Evolutionary conservation across 768 basidiomycete genomes (phyloP).

Genomic region (Mycena leptocephala): DNA sequence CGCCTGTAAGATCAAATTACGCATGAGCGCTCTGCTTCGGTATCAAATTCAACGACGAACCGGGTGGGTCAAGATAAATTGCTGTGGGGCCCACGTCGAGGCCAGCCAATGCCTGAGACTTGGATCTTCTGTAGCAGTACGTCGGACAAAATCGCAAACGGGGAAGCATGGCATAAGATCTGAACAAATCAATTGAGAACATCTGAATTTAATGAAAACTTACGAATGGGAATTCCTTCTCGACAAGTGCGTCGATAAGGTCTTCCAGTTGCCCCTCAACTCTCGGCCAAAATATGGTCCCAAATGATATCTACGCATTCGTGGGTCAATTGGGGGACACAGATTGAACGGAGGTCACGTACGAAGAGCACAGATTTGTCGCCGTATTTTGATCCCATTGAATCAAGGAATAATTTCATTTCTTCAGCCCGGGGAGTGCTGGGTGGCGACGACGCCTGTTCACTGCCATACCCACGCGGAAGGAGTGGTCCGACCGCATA

Average conservation of each 20-base stretch:
- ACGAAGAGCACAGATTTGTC: background rate
- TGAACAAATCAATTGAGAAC: background rate
- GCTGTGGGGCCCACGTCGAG: background rate
- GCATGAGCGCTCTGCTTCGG: too few species aligned
- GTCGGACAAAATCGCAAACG: background rate
- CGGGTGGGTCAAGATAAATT: constrained; percentile 14
- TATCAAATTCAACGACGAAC: background rate
- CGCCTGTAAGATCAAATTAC: background rate
- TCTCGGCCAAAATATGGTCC: constrained; percentile 11
- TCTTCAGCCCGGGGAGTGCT: background rate
- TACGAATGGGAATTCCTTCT: constrained; percentile 8
- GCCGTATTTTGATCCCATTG: background rate
- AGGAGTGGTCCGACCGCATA: constrained; percentile 10
- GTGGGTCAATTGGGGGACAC: background rate
- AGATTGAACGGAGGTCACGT: background rate
- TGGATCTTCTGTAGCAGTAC: background rate
- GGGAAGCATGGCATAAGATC: constrained; percentile 5
- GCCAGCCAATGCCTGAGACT: background rate
- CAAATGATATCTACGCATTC: background rate
- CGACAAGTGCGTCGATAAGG: background rate
- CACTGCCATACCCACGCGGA: background rate
- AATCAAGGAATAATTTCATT: background rate
- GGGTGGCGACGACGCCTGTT: background rate
- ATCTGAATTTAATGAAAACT: background rate
- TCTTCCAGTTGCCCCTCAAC: background rate